Conservation (phyloP, 2,329 filamentous ascomycete genomes). For the Tolypocladium sp. region DNA sequence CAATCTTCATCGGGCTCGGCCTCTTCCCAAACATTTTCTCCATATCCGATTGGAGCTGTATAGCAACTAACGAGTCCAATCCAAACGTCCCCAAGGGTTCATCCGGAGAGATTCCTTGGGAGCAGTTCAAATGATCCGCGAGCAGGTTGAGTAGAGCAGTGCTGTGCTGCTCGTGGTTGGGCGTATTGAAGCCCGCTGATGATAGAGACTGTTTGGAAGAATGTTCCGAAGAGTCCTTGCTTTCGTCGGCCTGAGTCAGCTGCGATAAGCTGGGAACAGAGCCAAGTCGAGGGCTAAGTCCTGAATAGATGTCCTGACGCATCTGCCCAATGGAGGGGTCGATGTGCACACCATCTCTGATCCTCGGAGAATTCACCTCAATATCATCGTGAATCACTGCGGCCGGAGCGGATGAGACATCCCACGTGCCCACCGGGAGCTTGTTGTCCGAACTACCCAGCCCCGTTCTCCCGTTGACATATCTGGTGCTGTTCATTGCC, state of each 20-base stretch:
- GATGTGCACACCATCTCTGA: not conserved
- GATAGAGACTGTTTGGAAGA: not conserved
- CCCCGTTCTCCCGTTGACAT: not conserved
- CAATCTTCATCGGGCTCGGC: not conserved
- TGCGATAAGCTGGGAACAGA: not conserved
- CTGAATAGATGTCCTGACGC: not conserved
- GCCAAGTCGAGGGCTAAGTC: not conserved
- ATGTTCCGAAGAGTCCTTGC: not conserved
- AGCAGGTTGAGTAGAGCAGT: not conserved
- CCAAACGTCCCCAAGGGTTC: not conserved
- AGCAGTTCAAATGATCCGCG: not conserved
- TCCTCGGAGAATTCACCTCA: not conserved
- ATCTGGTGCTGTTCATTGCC: not conserved
- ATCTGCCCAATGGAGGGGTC: not conserved
- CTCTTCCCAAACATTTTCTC: not conserved
- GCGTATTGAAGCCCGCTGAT: not conserved
- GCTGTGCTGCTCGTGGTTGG: not conserved
- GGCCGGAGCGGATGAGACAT: not conserved
- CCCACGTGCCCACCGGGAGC: not conserved
- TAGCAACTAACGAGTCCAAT: not conserved
- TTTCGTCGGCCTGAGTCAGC: not conserved
- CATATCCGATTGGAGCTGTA: constrained; percentile 1
- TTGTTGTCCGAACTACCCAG: not conserved
- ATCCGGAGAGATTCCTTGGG: not conserved
- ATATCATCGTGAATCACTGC: not conserved